Base-by-base conservation (phyloP, 768 basidiomycete species). In the Paxillus involutus region DNA sequence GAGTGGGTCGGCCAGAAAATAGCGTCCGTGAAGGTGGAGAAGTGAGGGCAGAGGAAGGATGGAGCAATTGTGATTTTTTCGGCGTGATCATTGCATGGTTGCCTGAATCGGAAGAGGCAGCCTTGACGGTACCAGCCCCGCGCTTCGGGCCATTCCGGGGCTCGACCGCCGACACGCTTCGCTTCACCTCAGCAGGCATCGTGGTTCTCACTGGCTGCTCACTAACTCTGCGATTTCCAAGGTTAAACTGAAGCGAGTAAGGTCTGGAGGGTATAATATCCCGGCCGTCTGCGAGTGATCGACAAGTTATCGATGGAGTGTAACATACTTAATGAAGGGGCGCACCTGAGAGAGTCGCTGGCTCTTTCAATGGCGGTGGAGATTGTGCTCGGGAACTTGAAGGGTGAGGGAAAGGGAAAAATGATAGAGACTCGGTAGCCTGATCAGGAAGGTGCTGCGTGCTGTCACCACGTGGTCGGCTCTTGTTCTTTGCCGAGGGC, bases 381-480 rank as follows among this genome's bases (percentile, higher is more conserved):
- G 54, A 52, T 36, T 21, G 47, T 50, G 57, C 64, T 61, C 49
- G 67, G 26, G 26, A 26, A 26, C 26, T 26, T 26, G 26, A 26
- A 21, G 69, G 59, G 43, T 53, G 64, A 51, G 67, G 66, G 39
- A 69, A 69, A 56, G 65, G 67, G 51, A 71, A 61, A 71, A 70
- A 62, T 24, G 70, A 68, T 49, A 55, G 53, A 0, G 59, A 56
- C 51, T 58, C 41, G 33, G 33, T 35, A 43, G 47, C 53, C 26
- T 49, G 67, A 69, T 60, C 49, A 42, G 59, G 52, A 21, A 44
- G 59, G 59, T 68, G 57, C 58, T 68, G 57, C 57, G 43, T 14
- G 6, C 33, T 53, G 45, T 26, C 4, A n/a, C 39, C 63, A 58
- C 66, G 67, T 68, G 66, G n/a, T 47, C 30, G 41, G 11, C 16